phyloP scores from a whole-genome alignment of 805 yeast species.

The Saturnispora mendoncae region DNA sequence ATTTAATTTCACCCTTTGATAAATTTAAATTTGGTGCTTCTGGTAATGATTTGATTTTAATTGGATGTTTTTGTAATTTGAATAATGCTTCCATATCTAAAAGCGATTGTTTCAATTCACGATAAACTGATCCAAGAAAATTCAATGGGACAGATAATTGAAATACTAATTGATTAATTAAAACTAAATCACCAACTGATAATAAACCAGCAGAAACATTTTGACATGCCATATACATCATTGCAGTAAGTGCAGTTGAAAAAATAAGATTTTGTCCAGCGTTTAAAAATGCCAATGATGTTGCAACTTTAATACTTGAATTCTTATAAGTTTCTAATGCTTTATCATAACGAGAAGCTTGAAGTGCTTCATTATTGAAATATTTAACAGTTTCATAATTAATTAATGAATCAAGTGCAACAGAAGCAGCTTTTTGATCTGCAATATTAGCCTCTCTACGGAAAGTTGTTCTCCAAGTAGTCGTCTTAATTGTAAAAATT shows the following conservation, averaged over 20 bases:
- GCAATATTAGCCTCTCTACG: slow-evolving; percentile 86
- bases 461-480: slow-evolving; percentile 93
- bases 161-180: slow-evolving; percentile 92
- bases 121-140: slow-evolving; percentile 88
- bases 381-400: slow-evolving; percentile 92
- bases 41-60: slow-evolving; percentile 54
- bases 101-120: slow-evolving; percentile 87
- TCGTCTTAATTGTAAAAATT: slow-evolving; percentile 78
- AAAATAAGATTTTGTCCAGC: slow-evolving; percentile 75
- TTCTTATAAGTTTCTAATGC: slow-evolving; percentile 68
- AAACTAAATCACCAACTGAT: slow-evolving; percentile 90
- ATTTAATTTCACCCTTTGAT: slow-evolving; percentile 56
- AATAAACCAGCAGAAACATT: slow-evolving; percentile 80
- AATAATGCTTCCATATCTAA: slow-evolving; percentile 95
- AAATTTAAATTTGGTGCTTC: slow-evolving; percentile 55
- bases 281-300: slow-evolving; percentile 69
- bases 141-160: slow-evolving; percentile 92
- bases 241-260: slow-evolving; percentile 83
- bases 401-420: slow-evolving; percentile 87
- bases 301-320: slow-evolving; percentile 72
- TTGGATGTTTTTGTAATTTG: slow-evolving; percentile 67
- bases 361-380: slow-evolving; percentile 82
- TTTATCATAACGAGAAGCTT: slow-evolving; percentile 67
- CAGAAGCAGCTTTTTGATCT: slow-evolving; percentile 91
- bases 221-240: slow-evolving; percentile 97